These are phyloP conservation scores for Syncephalastrum contaminatum DNA, from an alignment of 371 early-diverging fungal species.

Conservation along the genomic window DNA sequence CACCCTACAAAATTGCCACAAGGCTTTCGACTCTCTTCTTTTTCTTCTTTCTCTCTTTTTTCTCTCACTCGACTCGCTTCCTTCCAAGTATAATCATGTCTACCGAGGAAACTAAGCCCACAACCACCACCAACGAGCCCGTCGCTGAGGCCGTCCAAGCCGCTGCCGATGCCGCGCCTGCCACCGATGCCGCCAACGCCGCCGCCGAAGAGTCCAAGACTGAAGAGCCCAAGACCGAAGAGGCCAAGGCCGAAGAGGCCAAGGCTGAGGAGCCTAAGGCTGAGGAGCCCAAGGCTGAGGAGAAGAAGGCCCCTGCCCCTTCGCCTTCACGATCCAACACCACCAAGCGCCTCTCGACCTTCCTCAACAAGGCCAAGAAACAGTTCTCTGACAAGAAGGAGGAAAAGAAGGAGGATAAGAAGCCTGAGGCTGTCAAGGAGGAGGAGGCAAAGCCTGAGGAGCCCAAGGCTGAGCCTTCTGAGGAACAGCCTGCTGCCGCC, in stretches of 20 bases:
- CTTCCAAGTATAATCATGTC: slow-evolving; percentile 2
- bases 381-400: slow-evolving; percentile 23
- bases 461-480: slow-evolving; percentile 5
- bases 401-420: slow-evolving; percentile 12
- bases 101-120: slow-evolving; percentile 7
- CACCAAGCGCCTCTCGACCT: slow-evolving; percentile 23
- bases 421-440: slow-evolving; percentile 4
- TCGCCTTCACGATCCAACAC: slow-evolving; percentile 24
- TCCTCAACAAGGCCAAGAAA: slow-evolving; percentile 29
- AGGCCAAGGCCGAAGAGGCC: not conserved
- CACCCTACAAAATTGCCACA: no score
- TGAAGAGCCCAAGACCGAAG: slow-evolving; percentile 8
- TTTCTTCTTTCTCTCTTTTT: slow-evolving; percentile 9
- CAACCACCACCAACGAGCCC: slow-evolving; percentile 1
- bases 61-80: slow-evolving; percentile 5
- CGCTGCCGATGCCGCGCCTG: slow-evolving; percentile 2
- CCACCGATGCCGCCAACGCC: slow-evolving; percentile 4
- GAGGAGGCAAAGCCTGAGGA: slow-evolving; percentile 9
- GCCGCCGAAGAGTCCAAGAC: slow-evolving; percentile 1
- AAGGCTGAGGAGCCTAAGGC: slow-evolving; percentile 9
- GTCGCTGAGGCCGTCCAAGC: not conserved
- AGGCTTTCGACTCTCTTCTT: not conserved
- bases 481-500: slow-evolving; percentile 8
- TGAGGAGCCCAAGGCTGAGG: slow-evolving; percentile 9
- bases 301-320: slow-evolving; percentile 14